Conservation (phyloP, 1,139 yeast species). For the Hansenula sp. region DNA sequence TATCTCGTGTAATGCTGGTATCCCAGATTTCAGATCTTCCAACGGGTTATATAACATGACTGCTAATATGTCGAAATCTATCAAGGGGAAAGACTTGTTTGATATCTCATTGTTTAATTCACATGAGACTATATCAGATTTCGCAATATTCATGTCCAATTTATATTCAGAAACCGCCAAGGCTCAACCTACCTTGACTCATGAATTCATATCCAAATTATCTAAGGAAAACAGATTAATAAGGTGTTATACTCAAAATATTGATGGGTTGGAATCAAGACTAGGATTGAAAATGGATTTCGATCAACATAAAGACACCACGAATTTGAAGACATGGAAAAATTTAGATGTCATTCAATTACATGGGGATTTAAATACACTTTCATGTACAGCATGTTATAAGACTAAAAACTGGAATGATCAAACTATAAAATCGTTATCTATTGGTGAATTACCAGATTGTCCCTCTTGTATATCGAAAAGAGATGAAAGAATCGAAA, state of each 20-base stretch:
- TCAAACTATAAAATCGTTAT: conserved; percentile 39
- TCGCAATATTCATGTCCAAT: conserved; percentile 56
- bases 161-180: conserved; percentile 56
- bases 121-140: conserved; percentile 51
- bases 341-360: conserved; percentile 76
- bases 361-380: conserved; percentile 81
- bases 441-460: conserved; percentile 38
- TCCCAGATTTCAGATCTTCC: conserved; percentile 87
- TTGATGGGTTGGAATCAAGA: conserved; percentile 38
- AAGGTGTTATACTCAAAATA: conserved; percentile 81
- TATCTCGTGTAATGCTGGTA: conserved; percentile 93
- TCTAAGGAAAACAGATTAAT: conserved; percentile 65
- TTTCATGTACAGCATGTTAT: conserved; percentile 72
- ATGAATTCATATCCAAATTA: conserved; percentile 64
- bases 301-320: conserved; percentile 5
- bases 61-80: conserved; percentile 51
- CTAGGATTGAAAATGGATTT: conserved; percentile 28
- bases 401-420: conserved; percentile 58
- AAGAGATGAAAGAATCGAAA: conserved; percentile 37
- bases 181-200: conserved; percentile 84
- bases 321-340: conserved; percentile 42
- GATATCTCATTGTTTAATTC: conserved; percentile 79
- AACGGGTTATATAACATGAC: conserved; percentile 81
- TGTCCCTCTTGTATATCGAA: conserved; percentile 52
- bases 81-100: conserved; percentile 83